Conservation (phyloP, 192 early-diverging fungal genomes). For the Umbelopsis sp. region DNA sequence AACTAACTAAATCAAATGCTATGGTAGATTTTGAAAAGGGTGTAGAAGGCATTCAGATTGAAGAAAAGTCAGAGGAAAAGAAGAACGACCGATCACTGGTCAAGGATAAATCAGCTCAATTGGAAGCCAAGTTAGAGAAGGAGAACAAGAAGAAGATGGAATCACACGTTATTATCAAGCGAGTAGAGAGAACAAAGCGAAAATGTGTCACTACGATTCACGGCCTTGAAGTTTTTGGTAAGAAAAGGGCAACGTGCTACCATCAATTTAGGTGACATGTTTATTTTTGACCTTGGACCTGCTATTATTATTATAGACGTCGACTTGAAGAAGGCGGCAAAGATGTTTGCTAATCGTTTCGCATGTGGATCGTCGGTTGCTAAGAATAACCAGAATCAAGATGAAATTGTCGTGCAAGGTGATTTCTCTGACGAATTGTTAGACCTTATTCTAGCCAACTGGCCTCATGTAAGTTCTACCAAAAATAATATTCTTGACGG, state of each 20-base stretch:
- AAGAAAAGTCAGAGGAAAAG: constrained; percentile 41
- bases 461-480: constrained; percentile 56
- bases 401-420: constrained; percentile 98
- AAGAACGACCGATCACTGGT: constrained; percentile 56
- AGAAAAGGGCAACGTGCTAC: constrained; percentile 5
- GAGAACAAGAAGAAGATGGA: constrained; percentile 79
- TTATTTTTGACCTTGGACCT: constrained; percentile 21
- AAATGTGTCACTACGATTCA: constrained; percentile 87
- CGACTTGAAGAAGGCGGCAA: constrained; percentile 96
- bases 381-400: constrained; percentile 89
- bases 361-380: constrained; percentile 92
- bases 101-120: constrained; percentile 35
- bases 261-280: not conserved
- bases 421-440: constrained; percentile 90
- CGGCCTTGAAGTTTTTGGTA: constrained; percentile 90
- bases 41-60: constrained; percentile 21
- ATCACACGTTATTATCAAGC: constrained; percentile 81
- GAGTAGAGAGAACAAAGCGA: constrained; percentile 88
- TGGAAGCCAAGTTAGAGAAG: constrained; percentile 74
- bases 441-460: constrained; percentile 79
- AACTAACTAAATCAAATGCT: not conserved
- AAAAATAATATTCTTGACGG: not conserved
- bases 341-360: constrained; percentile 94
- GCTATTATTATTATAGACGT: constrained; percentile 56
- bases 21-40: constrained; percentile 24